Conservation (phyloP, 371 early-diverging fungal species). For the Dinochytrium kinnereticum region DNA sequence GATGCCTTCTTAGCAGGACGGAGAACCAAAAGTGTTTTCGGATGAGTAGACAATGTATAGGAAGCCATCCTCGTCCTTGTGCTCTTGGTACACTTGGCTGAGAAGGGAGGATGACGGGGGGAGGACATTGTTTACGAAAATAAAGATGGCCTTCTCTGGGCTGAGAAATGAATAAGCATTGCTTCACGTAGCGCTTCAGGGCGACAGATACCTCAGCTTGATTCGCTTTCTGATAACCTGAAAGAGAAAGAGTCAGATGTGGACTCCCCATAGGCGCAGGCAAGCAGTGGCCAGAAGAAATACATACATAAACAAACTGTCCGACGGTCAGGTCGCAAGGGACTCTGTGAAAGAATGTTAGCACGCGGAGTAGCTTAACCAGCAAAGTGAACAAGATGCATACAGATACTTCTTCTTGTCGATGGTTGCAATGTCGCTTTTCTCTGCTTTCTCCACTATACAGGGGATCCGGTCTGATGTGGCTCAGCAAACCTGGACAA, state of each 20-base stretch:
- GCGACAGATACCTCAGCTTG: conserved; percentile 55
- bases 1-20: too few species aligned
- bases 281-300: not conserved
- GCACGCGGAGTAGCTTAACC: not conserved
- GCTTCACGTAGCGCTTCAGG: too few species aligned
- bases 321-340: conserved; percentile 97
- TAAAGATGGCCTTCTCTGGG: conserved; percentile 97
- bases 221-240: conserved; percentile 63
- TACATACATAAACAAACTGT: conserved; percentile 83
- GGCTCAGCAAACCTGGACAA: too few species aligned
- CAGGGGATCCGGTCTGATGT: conserved; percentile 91
- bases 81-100: conserved; percentile 89
- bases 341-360: conserved; percentile 60
- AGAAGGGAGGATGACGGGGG: conserved; percentile 83
- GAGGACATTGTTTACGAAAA: conserved; percentile 95
- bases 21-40: conserved; percentile 17
- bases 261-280: too few species aligned
- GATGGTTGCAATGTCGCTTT: conserved; percentile 91
- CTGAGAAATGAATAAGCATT: conserved; percentile 38
- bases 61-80: conserved; percentile 96
- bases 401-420: conserved; percentile 97
- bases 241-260: not conserved
- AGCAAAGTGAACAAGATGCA: not conserved
- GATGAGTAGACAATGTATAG: conserved; percentile 72
- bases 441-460: conserved; percentile 90